Base-by-base conservation (phyloP, 768 basidiomycete genomes). In the Agaricus blazei region DNA sequence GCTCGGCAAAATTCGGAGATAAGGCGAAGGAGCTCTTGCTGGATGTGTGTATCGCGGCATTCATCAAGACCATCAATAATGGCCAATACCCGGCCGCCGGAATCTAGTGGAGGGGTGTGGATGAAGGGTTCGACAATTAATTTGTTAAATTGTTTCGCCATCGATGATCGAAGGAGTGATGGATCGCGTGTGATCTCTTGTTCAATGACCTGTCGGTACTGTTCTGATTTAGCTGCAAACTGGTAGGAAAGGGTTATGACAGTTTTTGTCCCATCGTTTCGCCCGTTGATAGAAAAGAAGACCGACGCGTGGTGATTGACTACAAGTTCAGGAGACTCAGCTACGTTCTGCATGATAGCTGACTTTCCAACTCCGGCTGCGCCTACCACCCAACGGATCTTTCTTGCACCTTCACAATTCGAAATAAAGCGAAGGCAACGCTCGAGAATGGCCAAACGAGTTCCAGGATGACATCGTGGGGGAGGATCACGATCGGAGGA, bases 301-400 rank as follows among this genome's bases (percentile, higher is more conserved):
- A 64, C 64, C 11, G 54, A 59, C 9, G 53, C 61, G 6, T 52
- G 59, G 15, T 64, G 56, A 6, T 12, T 15, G 2, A 37, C 47
- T 2, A 26, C 48, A 9, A 52, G 19, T 9, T 37, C 45, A 2
- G 28, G 23, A 1, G 28, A 19, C 37, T 71, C 63, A 8, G 70
- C 66, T 0, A 70, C 53, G 0, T 67, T 68, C 44, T 72, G 71
- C 14, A 62, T 60, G 6, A 74, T 55, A 1, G 67, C 64, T 0
- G 68, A 60, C 50, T 69, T 69, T 1, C 68, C 69, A 1, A 63
- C 55, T 0, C 68, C 66, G 14, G 63, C 65, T 0, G 66, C 60
- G 0, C 68, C 67, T n/a, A 58, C 34, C 1, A 68, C 44, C 65
- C 64, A 66, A 3, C 62, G 27, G 11, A 63, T 29, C 31, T 31